Evolutionary conservation across 106 monocot genomes (phyloP), one percentile per base, ranked within the genome.

Genomic region (Xerophyta viscosa): DNA sequence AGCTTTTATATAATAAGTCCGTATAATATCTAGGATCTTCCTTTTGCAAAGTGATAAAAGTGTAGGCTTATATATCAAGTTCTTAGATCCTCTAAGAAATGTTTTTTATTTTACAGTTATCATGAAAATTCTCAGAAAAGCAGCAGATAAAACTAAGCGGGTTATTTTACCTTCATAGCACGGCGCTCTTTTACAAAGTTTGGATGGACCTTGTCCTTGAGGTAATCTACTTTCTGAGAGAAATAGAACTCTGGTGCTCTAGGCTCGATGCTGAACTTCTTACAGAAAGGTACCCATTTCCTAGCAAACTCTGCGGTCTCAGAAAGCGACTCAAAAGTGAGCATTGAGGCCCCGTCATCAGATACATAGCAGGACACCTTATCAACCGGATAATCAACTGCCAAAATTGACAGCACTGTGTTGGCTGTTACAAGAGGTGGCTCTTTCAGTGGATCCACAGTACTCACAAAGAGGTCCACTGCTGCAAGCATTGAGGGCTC

Each of bases 111-210:
- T n/a, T n/a, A n/a, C n/a, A n/a, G n/a, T n/a, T n/a, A n/a, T n/a
- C n/a, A n/a, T n/a, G n/a, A n/a, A n/a, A n/a, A n/a, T n/a, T n/a
- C n/a, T n/a, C n/a, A n/a, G n/a, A n/a, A n/a, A n/a, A n/a, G n/a
- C n/a, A n/a, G n/a, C n/a, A n/a, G n/a, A n/a, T n/a, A n/a, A n/a
- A n/a, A n/a, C n/a, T n/a, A n/a, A n/a, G n/a, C n/a, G n/a, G n/a
- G n/a, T n/a, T n/a, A n/a, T n/a, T n/a, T n/a, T n/a, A 93, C 92
- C 87, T 96, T 96, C 94, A 96, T 96, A 11, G 84, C 94, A 6
- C 94, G 67, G 18, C 94, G 57, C 46, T 96, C 94, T 69, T 96
- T 80, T 0, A 96, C 88, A 46, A 96, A 96, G 10, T 74, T 81
- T 2, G 94, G 84, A 29, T 88, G 84, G 17, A 96, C 81, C 63